These are phyloP conservation scores for Pneumocystis oryctolagi DNA, from an alignment of 1,139 yeast species.

Conservation along the genomic window DNA sequence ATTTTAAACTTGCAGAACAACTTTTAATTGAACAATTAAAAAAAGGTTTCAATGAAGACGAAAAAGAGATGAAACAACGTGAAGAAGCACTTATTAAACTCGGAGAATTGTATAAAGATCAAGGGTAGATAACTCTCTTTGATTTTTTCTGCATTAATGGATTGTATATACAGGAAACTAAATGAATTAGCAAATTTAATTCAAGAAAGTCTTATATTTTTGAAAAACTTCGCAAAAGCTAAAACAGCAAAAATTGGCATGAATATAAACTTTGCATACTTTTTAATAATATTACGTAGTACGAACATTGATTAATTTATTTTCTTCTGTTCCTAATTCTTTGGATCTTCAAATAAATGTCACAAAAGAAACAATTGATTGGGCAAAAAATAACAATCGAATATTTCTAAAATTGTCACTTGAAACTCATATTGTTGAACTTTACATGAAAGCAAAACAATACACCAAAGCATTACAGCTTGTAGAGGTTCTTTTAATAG, in stretches of 20 bases:
- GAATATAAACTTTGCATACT: not conserved
- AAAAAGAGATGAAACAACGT: constrained; percentile 26
- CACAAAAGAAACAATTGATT: constrained; percentile 66
- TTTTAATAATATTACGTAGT: constrained; percentile 13
- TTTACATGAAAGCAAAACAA: constrained; percentile 48
- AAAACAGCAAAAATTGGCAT: constrained; percentile 46
- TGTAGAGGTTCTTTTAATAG: constrained; percentile 57
- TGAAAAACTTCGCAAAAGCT: constrained; percentile 71
- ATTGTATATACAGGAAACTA: constrained; percentile 11
- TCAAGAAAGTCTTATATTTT: constrained; percentile 50
- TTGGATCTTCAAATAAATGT: constrained; percentile 59
- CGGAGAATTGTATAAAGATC: constrained; percentile 24
- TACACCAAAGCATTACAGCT: constrained; percentile 61
- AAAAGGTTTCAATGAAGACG: constrained; percentile 26
- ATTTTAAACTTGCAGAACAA: constrained; percentile 42
- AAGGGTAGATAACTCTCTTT: constrained; percentile 16
- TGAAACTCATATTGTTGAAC: constrained; percentile 66
- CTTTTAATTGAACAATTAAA: constrained; percentile 34
- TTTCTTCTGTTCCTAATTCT: constrained; percentile 54
- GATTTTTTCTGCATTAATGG: constrained; percentile 17
- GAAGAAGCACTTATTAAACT: constrained; percentile 25
- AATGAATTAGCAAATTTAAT: constrained; percentile 49
- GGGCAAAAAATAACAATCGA: constrained; percentile 76
- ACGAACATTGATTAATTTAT: constrained; percentile 51
- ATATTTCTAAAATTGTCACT: constrained; percentile 78